A percentile compares a stretch with the other conserved stretches of the same genome.
Conservation (phyloP, 495 filamentous ascomycete species). For the Opeltia flavorubescens region DNA sequence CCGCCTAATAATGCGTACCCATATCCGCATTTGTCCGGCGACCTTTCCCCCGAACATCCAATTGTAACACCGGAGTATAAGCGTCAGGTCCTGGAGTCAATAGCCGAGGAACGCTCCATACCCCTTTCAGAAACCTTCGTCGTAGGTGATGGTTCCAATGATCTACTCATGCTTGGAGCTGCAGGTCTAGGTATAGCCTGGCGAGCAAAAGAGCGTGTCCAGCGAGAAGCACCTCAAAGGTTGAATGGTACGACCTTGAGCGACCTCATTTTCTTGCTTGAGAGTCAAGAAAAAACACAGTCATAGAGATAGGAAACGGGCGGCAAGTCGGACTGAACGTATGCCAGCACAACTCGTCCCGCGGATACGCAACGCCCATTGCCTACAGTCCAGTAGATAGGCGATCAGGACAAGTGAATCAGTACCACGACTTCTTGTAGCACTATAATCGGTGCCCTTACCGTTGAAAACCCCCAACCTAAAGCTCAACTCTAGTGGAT, state of each 20-base stretch:
- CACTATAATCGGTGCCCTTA: no score
- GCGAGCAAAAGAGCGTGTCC: constrained; percentile 85
- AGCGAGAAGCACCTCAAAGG: constrained; percentile 67
- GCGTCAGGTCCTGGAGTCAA: constrained; percentile 55
- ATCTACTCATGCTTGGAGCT: constrained; percentile 78
- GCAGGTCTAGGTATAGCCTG: constrained; percentile 87
- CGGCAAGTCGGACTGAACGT: no score
- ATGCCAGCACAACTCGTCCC: no score
- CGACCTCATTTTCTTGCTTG: constrained; percentile 76
- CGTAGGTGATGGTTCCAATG: constrained; percentile 90
- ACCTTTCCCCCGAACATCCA: constrained; percentile 47
- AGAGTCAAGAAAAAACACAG: constrained; percentile 17
- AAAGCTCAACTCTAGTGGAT: no score
- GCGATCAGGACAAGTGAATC: no score
- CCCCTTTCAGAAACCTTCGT: constrained; percentile 63
- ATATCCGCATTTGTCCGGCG: constrained; percentile 51
- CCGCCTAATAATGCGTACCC: not conserved
- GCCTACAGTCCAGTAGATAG: no score
- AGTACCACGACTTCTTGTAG: no score
- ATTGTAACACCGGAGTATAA: constrained; percentile 81
- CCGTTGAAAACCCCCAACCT: no score
- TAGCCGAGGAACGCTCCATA: constrained; percentile 61
- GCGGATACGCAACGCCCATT: no score
- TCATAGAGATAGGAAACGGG: not conserved
- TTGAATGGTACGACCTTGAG: constrained; percentile 67